These are phyloP conservation scores for Otatea glauca DNA, from an alignment of 176 grass and related monocot species.

Conservation along the genomic window DNA sequence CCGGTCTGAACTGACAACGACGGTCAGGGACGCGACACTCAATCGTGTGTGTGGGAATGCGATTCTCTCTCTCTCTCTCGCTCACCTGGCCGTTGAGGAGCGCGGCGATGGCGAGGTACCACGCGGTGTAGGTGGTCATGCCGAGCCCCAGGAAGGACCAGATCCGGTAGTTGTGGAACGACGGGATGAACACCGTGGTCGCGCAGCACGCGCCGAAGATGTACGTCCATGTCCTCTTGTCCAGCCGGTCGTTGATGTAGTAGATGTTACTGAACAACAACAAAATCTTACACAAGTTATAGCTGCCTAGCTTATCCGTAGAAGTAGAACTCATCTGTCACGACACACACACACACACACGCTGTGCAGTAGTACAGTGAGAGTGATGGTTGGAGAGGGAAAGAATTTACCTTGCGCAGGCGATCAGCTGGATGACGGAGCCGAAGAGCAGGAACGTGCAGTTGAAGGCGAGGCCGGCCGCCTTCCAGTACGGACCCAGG, in stretches of 20 bases:
- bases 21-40: neutral
- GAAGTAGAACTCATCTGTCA: neutral
- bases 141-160: conserved; percentile 88
- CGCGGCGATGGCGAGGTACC: conserved; percentile 81
- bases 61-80: neutral
- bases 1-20: neutral
- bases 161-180: conserved; percentile 95
- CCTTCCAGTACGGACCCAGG: conserved; percentile 80
- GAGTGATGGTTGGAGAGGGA: conserved; percentile 12
- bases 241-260: conserved; percentile 88
- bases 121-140: conserved; percentile 90
- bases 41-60: neutral
- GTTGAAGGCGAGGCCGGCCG: conserved; percentile 71
- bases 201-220: conserved; percentile 90
- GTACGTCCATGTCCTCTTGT: conserved; percentile 93
- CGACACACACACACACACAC: neutral
- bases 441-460: conserved; percentile 84
- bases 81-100: conserved; percentile 69
- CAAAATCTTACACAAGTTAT: neutral
- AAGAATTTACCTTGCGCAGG: conserved; percentile 60
- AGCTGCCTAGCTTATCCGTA: neutral
- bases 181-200: conserved; percentile 83
- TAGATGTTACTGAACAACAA: conserved; percentile 61
- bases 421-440: conserved; percentile 78
- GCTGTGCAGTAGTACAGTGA: neutral